Evolutionary conservation across 495 filamentous ascomycete species (phyloP).

Genomic region (Penicillium alfredii): DNA sequence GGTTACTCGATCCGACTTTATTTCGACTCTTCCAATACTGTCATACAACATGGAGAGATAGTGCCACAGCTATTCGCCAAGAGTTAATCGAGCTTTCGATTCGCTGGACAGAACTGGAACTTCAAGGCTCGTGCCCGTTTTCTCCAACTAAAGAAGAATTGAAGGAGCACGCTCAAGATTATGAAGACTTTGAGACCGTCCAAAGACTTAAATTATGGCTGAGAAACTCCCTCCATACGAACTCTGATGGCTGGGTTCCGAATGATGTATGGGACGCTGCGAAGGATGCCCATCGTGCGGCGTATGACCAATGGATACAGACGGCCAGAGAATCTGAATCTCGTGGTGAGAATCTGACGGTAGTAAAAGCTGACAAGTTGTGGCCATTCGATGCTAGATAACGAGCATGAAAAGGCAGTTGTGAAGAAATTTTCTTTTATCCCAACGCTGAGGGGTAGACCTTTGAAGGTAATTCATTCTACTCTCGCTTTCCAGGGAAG

Average conservation of each 20-base stretch:
- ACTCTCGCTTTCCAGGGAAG: no score
- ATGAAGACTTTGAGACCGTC: slow-evolving; percentile 31
- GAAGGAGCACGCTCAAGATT: slow-evolving; percentile 23
- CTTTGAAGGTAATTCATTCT: no score
- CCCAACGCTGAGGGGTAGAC: no score
- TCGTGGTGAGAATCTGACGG: slow-evolving; percentile 20
- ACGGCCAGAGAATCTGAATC: slow-evolving; percentile 24
- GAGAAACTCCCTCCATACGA: slow-evolving; percentile 6
- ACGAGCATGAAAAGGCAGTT: no score
- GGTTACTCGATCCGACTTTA: slow-evolving; percentile 30
- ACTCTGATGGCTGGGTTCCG: slow-evolving; percentile 28
- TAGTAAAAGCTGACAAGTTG: no score
- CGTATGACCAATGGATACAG: slow-evolving; percentile 28
- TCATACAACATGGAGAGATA: slow-evolving; percentile 38
- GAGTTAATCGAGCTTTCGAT: slow-evolving; percentile 33
- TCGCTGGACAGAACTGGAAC: slow-evolving; percentile 31
- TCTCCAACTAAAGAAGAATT: slow-evolving; percentile 27
- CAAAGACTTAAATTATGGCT: slow-evolving; percentile 31
- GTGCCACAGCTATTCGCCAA: slow-evolving; percentile 29
- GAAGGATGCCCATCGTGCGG: slow-evolving; percentile 25
- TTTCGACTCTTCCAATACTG: slow-evolving; percentile 38
- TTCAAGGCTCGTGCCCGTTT: slow-evolving; percentile 32
- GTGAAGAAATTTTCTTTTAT: no score
- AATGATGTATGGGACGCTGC: slow-evolving; percentile 31
- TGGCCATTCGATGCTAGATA: no score